Conservation (phyloP, 352 stramenopile species). For the Globisporangium solare region DNA sequence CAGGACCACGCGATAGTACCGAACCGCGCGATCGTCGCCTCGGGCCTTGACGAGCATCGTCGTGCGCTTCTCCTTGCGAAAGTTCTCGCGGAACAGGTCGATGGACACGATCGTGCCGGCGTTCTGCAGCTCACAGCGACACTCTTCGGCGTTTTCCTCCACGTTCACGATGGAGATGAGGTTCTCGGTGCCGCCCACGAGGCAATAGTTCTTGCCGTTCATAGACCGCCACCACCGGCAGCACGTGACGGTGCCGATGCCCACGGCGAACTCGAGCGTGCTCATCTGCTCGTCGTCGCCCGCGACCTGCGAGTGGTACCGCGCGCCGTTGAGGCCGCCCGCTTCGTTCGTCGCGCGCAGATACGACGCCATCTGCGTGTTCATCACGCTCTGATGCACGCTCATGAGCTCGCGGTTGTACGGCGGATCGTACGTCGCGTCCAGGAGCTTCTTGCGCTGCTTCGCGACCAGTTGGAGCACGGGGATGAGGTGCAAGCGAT, state of each 20-base stretch:
- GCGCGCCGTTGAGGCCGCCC: conserved; percentile 70
- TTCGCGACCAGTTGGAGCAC: conserved; percentile 53
- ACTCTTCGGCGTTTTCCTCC: conserved; percentile 80
- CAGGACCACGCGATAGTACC: conserved; percentile 80
- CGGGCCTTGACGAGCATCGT: conserved; percentile 80
- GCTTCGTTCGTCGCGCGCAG: conserved; percentile 75
- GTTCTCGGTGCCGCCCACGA: conserved; percentile 69
- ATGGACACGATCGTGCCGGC: conserved; percentile 65
- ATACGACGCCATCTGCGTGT: conserved; percentile 80
- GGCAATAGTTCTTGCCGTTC: conserved; percentile 81
- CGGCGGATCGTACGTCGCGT: conserved; percentile 40
- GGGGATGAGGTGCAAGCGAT: conserved; percentile 71
- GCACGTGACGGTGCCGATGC: conserved; percentile 66
- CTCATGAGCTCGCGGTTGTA: conserved; percentile 70
- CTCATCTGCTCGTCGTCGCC: conserved; percentile 84
- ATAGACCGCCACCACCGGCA: conserved; percentile 76
- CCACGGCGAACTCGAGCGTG: conserved; percentile 70
- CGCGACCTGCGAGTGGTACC: conserved; percentile 78
- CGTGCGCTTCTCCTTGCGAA: conserved; percentile 66
- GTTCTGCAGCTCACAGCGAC: conserved; percentile 69
- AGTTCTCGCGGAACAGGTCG: conserved; percentile 74
- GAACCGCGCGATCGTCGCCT: conserved; percentile 34
- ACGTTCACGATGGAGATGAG: conserved; percentile 86
- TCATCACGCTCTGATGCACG: conserved; percentile 69
- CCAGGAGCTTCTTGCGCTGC: conserved; percentile 55